Evolutionary conservation across 345 rosid species (phyloP).

Genomic region (Eucalyptus urophylla): DNA sequence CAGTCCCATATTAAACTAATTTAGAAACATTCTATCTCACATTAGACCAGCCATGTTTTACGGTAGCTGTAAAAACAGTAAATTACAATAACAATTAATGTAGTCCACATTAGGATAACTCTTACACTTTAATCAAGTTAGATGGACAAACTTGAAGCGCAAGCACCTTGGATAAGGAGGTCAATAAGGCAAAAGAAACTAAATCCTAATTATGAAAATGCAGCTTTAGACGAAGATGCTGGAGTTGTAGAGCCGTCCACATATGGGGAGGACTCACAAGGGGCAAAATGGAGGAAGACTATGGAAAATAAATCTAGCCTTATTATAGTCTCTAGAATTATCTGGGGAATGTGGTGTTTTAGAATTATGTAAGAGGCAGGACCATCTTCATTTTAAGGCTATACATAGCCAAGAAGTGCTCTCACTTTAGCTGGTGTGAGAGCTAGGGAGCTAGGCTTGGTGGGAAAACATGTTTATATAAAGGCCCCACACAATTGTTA

Average conservation of each 20-base stretch:
- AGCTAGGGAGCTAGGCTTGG: background rate
- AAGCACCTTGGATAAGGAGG: background rate
- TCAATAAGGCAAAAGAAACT: background rate
- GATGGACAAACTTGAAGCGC: background rate
- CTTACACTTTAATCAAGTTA: background rate
- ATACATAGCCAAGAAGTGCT: background rate
- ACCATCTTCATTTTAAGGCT: background rate
- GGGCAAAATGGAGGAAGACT: background rate
- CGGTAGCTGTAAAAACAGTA: too few species aligned
- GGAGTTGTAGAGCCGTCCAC: background rate
- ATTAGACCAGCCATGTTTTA: too few species aligned
- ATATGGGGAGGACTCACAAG: background rate
- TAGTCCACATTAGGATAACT: too few species aligned
- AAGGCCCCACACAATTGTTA: background rate
- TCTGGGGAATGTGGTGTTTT: background rate
- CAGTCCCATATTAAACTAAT: too few species aligned
- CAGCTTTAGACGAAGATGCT: background rate
- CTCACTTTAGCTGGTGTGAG: background rate
- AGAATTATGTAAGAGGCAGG: background rate
- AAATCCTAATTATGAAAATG: background rate
- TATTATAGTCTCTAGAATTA: background rate
- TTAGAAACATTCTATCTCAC: too few species aligned
- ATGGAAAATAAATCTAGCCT: background rate
- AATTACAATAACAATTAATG: too few species aligned
- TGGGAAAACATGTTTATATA: background rate